phyloP scores from a whole-genome alignment of 1,284 basidiomycete species.

The Pseudozyma thailandica region DNA sequence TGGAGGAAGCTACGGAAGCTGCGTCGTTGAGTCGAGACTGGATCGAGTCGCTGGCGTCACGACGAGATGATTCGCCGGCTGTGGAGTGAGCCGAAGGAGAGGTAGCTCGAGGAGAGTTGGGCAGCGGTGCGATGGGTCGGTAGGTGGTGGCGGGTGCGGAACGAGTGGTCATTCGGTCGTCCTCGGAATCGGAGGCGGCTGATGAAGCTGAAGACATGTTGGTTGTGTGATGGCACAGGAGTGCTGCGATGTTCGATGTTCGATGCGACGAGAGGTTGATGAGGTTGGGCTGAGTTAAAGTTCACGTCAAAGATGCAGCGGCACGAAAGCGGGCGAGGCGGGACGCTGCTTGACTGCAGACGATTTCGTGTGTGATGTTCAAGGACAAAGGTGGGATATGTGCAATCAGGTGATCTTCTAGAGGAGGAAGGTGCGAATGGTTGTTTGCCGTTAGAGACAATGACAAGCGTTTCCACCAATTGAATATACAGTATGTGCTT shows the following conservation, averaged over 20 bases:
- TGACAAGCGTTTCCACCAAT: too few relatives aligned
- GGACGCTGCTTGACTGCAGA: too few relatives aligned
- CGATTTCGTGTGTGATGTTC: too few relatives aligned
- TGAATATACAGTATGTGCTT: too few relatives aligned
- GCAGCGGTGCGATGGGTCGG: conserved; percentile 48
- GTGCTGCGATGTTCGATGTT: neutral
- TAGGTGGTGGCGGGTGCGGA: conserved; percentile 52
- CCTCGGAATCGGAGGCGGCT: conserved; percentile 39
- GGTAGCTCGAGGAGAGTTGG: conserved; percentile 34
- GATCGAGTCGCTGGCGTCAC: conserved; percentile 8
- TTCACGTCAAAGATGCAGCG: too few relatives aligned
- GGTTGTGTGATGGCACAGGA: neutral
- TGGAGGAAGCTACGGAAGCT: conserved; percentile 13
- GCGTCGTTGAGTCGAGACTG: conserved; percentile 16
- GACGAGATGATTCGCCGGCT: conserved; percentile 8
- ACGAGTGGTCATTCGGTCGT: conserved; percentile 48
- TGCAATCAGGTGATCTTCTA: too few relatives aligned
- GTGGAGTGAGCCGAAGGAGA: conserved; percentile 29
- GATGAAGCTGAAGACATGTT: conserved; percentile 46
- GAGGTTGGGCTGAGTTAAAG: too few relatives aligned
- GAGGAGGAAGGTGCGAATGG: too few relatives aligned
- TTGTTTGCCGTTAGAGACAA: too few relatives aligned
- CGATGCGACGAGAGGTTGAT: too few relatives aligned
- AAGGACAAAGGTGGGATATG: too few relatives aligned
- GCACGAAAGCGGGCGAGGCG: too few relatives aligned